These are phyloP conservation scores for Auricularia heimuer DNA, from an alignment of 768 basidiomycete genomes.

Conservation along the genomic window DNA sequence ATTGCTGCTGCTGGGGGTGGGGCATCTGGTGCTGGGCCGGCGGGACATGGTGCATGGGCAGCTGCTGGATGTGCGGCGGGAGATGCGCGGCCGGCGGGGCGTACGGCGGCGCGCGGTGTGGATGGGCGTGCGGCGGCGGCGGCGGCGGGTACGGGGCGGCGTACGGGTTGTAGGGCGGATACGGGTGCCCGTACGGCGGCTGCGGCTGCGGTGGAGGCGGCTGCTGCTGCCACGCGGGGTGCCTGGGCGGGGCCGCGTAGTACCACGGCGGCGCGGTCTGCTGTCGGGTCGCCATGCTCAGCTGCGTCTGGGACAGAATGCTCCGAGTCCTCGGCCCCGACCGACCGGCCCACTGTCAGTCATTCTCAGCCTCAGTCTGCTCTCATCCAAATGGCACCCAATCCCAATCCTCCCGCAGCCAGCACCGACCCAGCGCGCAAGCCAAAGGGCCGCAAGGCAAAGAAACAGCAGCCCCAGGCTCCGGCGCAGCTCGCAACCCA, in stretches of 20 bases:
- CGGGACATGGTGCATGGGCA: conserved; percentile 12
- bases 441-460: not conserved
- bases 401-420: not conserved
- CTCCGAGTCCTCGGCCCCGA: too few species aligned
- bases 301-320: too few species aligned
- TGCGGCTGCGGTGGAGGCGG: conserved; percentile 26
- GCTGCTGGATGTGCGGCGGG: conserved; percentile 21
- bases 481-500: not conserved
- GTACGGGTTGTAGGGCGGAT: conserved; percentile 14
- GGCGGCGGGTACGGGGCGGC: conserved; percentile 29
- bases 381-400: not conserved
- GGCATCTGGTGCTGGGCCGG: conserved; percentile 9
- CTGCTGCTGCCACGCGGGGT: conserved; percentile 6
- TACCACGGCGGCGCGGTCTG: not conserved
- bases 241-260: not conserved
- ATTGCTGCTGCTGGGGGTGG: conserved; percentile 13
- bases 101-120: conserved; percentile 17
- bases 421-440: not conserved
- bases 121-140: conserved; percentile 25
- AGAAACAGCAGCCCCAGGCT: not conserved
- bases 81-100: conserved; percentile 15
- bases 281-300: too few species aligned
- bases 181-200: conserved; percentile 23
- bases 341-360: too few species aligned
- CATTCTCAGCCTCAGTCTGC: not conserved